Base-by-base conservation (phyloP, 768 basidiomycete species). In the Amanita rimosa region DNA sequence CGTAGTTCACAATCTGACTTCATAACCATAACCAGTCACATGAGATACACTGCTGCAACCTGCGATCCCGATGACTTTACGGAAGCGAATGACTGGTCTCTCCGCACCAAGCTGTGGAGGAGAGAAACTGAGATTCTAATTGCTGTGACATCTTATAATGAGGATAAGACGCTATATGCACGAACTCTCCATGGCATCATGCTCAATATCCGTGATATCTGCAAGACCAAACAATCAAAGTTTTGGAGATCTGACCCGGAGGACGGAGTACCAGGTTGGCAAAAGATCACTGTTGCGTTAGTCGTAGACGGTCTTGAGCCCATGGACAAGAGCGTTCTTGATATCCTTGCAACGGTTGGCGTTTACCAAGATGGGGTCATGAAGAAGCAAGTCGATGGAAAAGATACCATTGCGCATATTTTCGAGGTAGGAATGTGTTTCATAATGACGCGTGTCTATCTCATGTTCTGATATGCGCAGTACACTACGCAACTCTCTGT, bases 121-220 rank as follows among this genome's bases (percentile, higher is more conserved):
- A 86, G 95, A 49, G 78, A 88, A 54, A 98, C 95, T 1, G 94
- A 98, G 54, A 63, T 98, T 7, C 75, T 97, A 19, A 95, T 98
- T 58, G 94, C 92, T 9, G 88, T 97, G 53, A 96, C 91, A 5
- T 89, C 84, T 3, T 92, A 91, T 69, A 91, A 92, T 53, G 90
- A 93, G 64, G 88, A 92, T 75, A 92, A 91, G 71, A 83, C 80
- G 4, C 77, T 91, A n/a, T 89, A 91, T 60, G 79, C 88, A 21
- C 83, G 86, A 56, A 97, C 95, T 0, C 72, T 97, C 34, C 95
- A 97, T 59, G 89, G 89, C 53, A 84, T 97, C 58, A 97, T 97
- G 94, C 66, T 95, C 54, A 98, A 99, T 65, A 95, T 98, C 53
- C 86, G 94, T 54, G 87, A 98, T 58, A 97, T 97, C 56, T 94